Base-by-base conservation (phyloP, 108 stramenopile species). In the Skeletonema costatum region DNA sequence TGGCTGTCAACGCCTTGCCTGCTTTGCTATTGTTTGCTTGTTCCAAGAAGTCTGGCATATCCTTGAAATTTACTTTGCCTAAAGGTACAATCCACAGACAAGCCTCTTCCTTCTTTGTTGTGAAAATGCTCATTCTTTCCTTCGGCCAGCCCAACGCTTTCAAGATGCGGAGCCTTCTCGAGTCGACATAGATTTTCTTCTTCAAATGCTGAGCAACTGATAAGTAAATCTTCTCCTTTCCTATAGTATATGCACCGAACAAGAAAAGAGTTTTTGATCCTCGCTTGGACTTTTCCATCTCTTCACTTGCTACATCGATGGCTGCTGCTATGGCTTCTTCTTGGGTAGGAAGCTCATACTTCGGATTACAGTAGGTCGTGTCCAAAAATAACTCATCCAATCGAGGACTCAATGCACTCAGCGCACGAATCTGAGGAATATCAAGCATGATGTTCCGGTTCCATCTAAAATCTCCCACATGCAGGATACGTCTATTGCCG, bases 201-300 rank as follows among this genome's bases (percentile, higher is more conserved):
- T 75, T 73, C 38, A 85, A 80, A 46, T 72, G 71, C 69, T 85
- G 78, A 2, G 97, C 97, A 30, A 97, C 94, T 9, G 93, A 85
- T 33, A 95, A 62, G 62, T 92, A 96, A n/a, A 97, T 93, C 56
- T 81, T 82, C 69, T 98, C 97, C 74, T 98, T 98, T 21, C 97
- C 97, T 39, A 98, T 97, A 0, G 94, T 95, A 72, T 98, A 98
- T 13, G 92, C 88, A 6, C 97, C 97, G 70, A 98, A 96, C n/a
- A 97, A 66, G 63, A 96, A 86, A 0, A 98, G 81, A 4, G 90
- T 87, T 48, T 46, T 39, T 68, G 75, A 61, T 12, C 76, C 82
- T 39, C 71, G 73, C 35, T 80, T 83, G 1, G 68, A 63, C 12
- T 65, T 83, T 29, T 77, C 63, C 62, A 84, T 66, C 68, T 93